These are phyloP conservation scores for Penicillium griseofulvum DNA, from an alignment of 2,329 filamentous ascomycete genomes.

Conservation along the genomic window DNA sequence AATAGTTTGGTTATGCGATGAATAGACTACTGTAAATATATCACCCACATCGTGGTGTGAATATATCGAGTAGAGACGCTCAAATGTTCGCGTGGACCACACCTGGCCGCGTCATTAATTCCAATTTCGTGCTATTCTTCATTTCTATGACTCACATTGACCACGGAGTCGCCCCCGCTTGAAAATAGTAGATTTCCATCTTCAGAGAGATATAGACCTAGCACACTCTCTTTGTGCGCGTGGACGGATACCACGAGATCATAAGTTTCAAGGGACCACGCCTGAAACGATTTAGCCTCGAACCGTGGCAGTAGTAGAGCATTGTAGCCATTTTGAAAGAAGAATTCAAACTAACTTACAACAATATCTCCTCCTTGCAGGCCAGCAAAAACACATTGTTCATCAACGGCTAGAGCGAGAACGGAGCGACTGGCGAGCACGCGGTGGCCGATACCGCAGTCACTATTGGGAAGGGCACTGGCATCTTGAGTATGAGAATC, in stretches of 20 bases:
- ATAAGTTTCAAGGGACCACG: constrained; percentile 87
- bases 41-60: constrained; percentile 93
- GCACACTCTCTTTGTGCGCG: constrained; percentile 86
- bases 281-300: constrained; percentile 37
- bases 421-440: constrained; percentile 45
- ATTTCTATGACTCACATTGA: constrained; percentile 61
- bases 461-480: constrained; percentile 22
- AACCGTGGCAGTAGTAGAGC: neutral
- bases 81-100: constrained; percentile 77
- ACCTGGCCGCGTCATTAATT: constrained; percentile 47
- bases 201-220: constrained; percentile 76
- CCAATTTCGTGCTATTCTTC: constrained; percentile 3
- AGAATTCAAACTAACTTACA: constrained; percentile 40
- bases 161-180: constrained; percentile 85
- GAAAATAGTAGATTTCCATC: constrained; percentile 80
- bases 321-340: neutral
- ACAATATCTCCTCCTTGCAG: constrained; percentile 92
- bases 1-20: constrained; percentile 71
- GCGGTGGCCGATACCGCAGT: constrained; percentile 44
- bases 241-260: constrained; percentile 75
- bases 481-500: constrained; percentile 28
- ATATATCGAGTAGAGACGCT: constrained; percentile 82
- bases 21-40: constrained; percentile 93
- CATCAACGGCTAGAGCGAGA: constrained; percentile 76
- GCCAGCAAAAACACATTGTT: constrained; percentile 82